A percentile compares a stretch with the other conserved stretches of the same genome.
Evolutionary conservation across 495 filamentous ascomycete species (phyloP).

Genomic region (Aspergillus sclerotiicarbonarius): DNA sequence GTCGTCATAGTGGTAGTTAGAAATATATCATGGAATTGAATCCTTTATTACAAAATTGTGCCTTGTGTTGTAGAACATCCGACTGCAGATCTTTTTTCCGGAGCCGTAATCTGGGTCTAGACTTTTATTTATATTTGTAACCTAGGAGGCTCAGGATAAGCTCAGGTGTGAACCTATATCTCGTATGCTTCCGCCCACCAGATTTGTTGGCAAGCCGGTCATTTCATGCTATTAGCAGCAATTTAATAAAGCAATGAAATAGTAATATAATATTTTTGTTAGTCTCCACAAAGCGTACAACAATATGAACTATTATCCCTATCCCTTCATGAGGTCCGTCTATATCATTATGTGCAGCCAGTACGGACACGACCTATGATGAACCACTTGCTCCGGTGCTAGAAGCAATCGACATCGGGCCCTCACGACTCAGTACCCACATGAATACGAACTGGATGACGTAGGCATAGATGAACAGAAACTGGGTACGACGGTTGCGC

Average conservation of each 20-base stretch:
- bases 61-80: no score
- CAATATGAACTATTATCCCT: not conserved
- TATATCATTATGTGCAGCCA: conserved; percentile 28
- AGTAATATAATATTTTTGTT: not conserved
- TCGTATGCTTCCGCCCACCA: no score
- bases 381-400: conserved; percentile 25
- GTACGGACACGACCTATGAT: conserved; percentile 19
- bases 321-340: conserved; percentile 23
- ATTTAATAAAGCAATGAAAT: no score
- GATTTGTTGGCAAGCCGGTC: no score
- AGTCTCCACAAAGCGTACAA: not conserved
- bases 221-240: no score
- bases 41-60: no score
- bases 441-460: conserved; percentile 91
- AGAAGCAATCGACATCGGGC: conserved; percentile 23
- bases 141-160: no score
- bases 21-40: not conserved
- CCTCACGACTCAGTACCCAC: conserved; percentile 77
- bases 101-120: no score
- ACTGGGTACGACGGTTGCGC: conserved; percentile 87
- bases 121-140: no score
- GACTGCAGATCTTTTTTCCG: no score
- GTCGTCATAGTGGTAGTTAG: not conserved
- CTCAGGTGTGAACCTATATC: no score
- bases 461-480: conserved; percentile 93